A percentile compares a stretch with the other conserved stretches of the same genome.
phyloP scores from a whole-genome alignment of 345 rosid genomes.

The Linum tenue region DNA sequence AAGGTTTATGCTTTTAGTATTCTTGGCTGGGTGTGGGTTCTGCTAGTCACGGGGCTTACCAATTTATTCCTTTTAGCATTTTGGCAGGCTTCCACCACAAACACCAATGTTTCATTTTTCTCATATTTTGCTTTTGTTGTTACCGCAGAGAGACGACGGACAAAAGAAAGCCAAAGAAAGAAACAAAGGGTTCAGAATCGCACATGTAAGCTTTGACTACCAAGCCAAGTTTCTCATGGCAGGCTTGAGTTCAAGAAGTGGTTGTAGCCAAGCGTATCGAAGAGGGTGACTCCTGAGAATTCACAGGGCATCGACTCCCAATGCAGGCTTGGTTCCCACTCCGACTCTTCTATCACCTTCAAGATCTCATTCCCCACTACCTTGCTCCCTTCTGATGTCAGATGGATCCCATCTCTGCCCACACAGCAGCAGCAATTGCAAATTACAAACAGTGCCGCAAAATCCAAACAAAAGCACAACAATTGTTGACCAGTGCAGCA shows the following conservation, averaged over 20 bases:
- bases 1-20: no score
- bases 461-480: neutral
- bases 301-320: constrained; percentile 51
- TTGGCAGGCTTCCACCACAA: no score
- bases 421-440: neutral
- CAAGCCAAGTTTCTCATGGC: no score
- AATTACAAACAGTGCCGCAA: neutral
- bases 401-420: neutral
- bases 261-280: constrained; percentile 9
- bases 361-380: constrained; percentile 40
- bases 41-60: no score
- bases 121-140: no score
- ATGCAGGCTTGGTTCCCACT: constrained; percentile 38
- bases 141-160: no score
- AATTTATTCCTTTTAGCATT: no score
- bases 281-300: constrained; percentile 32
- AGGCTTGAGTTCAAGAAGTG: neutral
- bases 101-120: no score
- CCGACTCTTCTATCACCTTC: neutral
- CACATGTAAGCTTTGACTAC: no score
- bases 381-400: constrained; percentile 54
- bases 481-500: neutral
- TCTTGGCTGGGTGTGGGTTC: no score
- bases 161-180: no score
- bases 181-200: no score